phyloP scores from a whole-genome alignment of 2,329 filamentous ascomycete genomes.

The Clarireedia homoeocarpa region DNA sequence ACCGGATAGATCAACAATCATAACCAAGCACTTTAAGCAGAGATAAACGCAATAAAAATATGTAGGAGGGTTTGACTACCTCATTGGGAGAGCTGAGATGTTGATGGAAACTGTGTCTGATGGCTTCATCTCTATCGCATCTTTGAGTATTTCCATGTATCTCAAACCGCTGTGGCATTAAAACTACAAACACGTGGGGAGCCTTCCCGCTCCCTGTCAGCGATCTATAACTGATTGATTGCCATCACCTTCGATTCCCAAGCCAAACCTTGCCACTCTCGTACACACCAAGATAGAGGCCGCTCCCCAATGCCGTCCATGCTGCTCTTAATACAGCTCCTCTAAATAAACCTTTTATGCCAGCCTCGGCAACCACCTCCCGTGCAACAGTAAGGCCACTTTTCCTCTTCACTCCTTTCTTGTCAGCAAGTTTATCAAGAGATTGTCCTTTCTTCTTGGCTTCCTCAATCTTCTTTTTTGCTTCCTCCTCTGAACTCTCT shows the following conservation, averaged over 20 bases:
- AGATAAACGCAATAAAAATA: too few species aligned
- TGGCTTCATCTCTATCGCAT: too few species aligned
- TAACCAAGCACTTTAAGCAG: too few species aligned
- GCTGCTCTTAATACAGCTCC: constrained; percentile 64
- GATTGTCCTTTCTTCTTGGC: constrained; percentile 24
- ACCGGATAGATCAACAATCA: too few species aligned
- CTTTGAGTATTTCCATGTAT: too few species aligned
- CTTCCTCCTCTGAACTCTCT: constrained; percentile 25
- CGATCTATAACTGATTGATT: not conserved
- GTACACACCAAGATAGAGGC: constrained; percentile 80
- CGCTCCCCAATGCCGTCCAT: constrained; percentile 79
- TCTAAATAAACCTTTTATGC: constrained; percentile 66
- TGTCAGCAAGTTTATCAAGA: constrained; percentile 17
- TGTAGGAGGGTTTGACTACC: not conserved
- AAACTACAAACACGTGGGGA: not conserved
- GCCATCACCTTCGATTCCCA: constrained; percentile 14
- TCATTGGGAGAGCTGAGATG: not conserved
- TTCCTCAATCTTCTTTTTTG: constrained; percentile 19
- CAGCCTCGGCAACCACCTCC: constrained; percentile 58
- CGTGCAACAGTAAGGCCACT: constrained; percentile 52
- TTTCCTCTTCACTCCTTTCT: constrained; percentile 30
- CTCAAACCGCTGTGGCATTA: not conserved
- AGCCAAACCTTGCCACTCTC: constrained; percentile 68
- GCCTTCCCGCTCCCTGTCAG: too few species aligned
- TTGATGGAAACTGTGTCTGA: not conserved